Conservation (phyloP, 345 rosid genomes). For the Litchi chinensis region DNA sequence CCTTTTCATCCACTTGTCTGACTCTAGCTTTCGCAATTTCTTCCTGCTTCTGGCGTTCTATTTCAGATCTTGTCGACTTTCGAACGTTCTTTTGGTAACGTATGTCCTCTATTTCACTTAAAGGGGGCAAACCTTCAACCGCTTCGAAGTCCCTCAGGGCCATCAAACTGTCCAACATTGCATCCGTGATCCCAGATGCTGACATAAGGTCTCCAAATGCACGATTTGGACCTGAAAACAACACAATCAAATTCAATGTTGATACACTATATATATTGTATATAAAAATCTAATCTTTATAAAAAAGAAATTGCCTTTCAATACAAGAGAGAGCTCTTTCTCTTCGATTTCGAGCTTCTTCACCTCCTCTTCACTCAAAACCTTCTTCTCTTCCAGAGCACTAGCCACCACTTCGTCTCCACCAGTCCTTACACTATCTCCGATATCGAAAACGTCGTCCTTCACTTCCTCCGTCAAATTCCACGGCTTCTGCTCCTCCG, state of each 20-base stretch:
- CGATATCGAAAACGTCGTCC: slow-evolving; percentile 44
- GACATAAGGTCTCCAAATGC: slow-evolving; percentile 95
- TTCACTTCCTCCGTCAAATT: slow-evolving; percentile 42
- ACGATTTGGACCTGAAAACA: slow-evolving; percentile 68
- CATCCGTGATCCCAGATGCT: slow-evolving; percentile 91
- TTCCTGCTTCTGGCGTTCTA: slow-evolving; percentile 88
- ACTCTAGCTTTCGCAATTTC: slow-evolving; percentile 84
- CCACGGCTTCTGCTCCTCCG: no score
- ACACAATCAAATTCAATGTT: not conserved
- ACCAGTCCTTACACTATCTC: slow-evolving; percentile 23
- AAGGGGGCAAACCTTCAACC: slow-evolving; percentile 81
- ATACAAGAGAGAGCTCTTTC: slow-evolving; percentile 53
- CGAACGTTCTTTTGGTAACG: slow-evolving; percentile 68
- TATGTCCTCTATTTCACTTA: slow-evolving; percentile 75
- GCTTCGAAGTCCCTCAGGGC: slow-evolving; percentile 87
- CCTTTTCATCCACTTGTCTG: slow-evolving; percentile 82
- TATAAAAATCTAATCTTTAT: not conserved
- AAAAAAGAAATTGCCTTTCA: slow-evolving; percentile 50
- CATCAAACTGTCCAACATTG: slow-evolving; percentile 88
- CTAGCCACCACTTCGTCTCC: slow-evolving; percentile 14
- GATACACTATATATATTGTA: not conserved
- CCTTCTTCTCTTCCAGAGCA: slow-evolving; percentile 31
- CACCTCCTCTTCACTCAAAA: slow-evolving; percentile 36
- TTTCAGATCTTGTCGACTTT: slow-evolving; percentile 74
- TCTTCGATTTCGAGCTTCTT: slow-evolving; percentile 56